Evolutionary conservation across 805 yeast genomes (phyloP), one percentile per base, ranked within the genome.

Genomic region (Pichia rugopelliculosa): DNA sequence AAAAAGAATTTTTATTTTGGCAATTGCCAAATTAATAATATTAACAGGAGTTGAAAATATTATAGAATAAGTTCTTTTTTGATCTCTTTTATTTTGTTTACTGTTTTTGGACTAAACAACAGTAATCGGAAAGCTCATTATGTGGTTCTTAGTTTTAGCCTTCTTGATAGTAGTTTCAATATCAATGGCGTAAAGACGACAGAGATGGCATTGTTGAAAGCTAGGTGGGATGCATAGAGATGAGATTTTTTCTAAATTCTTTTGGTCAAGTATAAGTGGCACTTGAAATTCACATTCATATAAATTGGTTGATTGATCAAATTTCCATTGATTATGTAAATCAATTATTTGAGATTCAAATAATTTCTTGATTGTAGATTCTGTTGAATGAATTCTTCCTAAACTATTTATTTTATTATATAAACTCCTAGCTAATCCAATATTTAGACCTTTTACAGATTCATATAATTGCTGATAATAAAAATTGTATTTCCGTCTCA

Each of bases 131-230:
- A 53, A 48, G 21, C 36, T 21, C 34, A 52, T 36, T 1, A 17
- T 27, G 7, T 15, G 8, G 18, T 43, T 26, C 18, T 46, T 50
- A 6, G 33, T 36, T n/a, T 46, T 53, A 12, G 52, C 47, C 21
- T 47, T 53, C 24, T 48, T 50, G 1, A 36, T 38, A 3, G 18
- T n/a, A 20, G 53, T 15, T 38, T 53, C 55, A 9, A 53, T 12
- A 10, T 46, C 52, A 7, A 52, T 36, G 36, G 39, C 45, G 41
- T 55, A 55, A 10, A 44, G 38, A 33, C 58, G 45, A n/a, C 44
- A 20, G 4, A 55, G 23, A n/a, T 47, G 43, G 36, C 58, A 55
- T 11, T 46, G 45, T 36, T 54, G 55, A 18, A 55, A 55, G 17
- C 48, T 48, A 21, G 56, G 57, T 1, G 45, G 25, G 3, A 55